Conservation (phyloP, 129 eudicot species). For the Pittosporum tobira region DNA sequence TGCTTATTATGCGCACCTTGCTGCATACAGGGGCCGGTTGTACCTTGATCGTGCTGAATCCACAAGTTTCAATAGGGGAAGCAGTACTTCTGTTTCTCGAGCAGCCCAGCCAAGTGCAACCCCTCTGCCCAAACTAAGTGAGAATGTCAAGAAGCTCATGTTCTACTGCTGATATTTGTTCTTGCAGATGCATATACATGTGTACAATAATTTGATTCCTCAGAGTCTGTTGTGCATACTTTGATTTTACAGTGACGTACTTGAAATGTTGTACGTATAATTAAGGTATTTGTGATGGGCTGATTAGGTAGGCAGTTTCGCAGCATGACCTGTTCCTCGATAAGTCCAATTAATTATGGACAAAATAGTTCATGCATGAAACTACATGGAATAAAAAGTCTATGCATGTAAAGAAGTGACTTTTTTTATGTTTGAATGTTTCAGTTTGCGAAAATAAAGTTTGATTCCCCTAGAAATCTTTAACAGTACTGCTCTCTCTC, state of each 20-base stretch:
- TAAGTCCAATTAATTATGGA: not conserved
- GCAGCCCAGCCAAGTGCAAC: conserved; percentile 42
- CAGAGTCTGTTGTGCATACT: conserved; percentile 4
- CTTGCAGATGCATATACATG: conserved; percentile 4
- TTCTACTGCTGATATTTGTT: conserved; percentile 52
- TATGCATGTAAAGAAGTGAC: not conserved
- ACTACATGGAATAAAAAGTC: not conserved
- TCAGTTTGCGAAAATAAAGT: too few species aligned
- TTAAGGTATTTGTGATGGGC: not conserved
- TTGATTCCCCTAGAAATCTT: too few species aligned
- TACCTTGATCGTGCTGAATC: conserved; percentile 59
- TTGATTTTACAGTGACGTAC: not conserved
- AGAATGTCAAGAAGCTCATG: conserved; percentile 80
- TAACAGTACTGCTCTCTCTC: too few species aligned
- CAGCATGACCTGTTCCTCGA: not conserved
- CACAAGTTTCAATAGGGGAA: conserved; percentile 4
- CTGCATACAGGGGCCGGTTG: conserved; percentile 86
- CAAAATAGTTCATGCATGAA: not conserved
- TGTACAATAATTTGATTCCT: too few species aligned
- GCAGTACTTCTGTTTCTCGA: conserved; percentile 25
- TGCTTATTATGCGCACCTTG: conserved; percentile 88
- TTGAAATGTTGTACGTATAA: not conserved
- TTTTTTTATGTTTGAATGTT: not conserved
- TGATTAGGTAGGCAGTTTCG: not conserved
- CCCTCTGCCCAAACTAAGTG: conserved; percentile 77